Evolutionary conservation across 257 asterid genomes (phyloP), one percentile per base, ranked within the genome.

Genomic region (Solanum sitiens): DNA sequence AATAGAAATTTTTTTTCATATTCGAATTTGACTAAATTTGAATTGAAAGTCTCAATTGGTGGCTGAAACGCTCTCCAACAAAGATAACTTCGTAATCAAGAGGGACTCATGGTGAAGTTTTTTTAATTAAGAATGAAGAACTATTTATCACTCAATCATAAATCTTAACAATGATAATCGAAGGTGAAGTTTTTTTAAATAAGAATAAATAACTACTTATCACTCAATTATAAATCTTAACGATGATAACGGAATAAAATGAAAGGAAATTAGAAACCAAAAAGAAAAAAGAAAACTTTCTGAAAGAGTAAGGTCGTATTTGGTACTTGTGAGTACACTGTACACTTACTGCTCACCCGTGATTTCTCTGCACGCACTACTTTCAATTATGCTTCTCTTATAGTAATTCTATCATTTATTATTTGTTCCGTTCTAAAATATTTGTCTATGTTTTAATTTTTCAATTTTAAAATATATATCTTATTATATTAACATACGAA

Each of bases 61-160:
- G 21, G 3, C 3, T 50, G 6, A 50, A 50, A 18, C 21, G 0
- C 8, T 50, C 0, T 15, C 8, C 2, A 50, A 50, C 0, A 50
- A 6, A 50, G 9, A 1, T 3, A 15, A 6, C 23, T 50, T 7
- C 3, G 0, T 50, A 50, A 5, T 0, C 3, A 50, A 50, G 1
- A 0, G 0, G 0, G 9, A 50, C 9, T 50, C 61, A 50, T 15
- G 6, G 21, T 50, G 0, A 0, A 50, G 1, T 15, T 20, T 0
- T 47, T 2, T 47, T 47, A 47, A 14, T 50, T 50, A 50, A 15
- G 1, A 0, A 50, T 50, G 6, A 50, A 50, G 0, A 15, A 50
- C 0, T 50, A 50, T 1, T 50, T 50, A 15, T 15, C 20, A 50
- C 15, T 47, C 59, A 50, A 50, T 8, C 3, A 50, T 3, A 14